Base-by-base conservation (phyloP, 1,284 basidiomycete genomes). In the Leccinum fuscescens region DNA sequence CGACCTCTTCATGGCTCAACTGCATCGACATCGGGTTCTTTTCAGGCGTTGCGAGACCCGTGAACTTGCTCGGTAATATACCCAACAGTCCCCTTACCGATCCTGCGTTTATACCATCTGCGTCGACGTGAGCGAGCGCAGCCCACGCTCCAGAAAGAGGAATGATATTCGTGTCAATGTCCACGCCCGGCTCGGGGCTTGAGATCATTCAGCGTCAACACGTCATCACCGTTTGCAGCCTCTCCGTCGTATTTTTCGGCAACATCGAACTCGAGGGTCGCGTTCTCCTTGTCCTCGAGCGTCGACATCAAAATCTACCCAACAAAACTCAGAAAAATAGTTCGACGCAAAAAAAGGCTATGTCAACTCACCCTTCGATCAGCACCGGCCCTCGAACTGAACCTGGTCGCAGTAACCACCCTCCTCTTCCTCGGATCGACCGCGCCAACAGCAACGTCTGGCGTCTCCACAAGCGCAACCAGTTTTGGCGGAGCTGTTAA, bases 21-120 rank as follows among this genome's bases (percentile, higher is more conserved):
- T 92, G 90, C 89, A 93, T 92, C 59, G 88, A 89, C 90, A 93
- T 93, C 12, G 91, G 91, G 67, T 93, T 93, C 82, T 92, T 91
- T 74, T 90, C 90, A 1, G 90, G 90, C 17, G 83, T 89, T 35
- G 90, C 89, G 31, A 93, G 77, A 1, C 90, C 90, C 22, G 78
- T 72, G 67, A 92, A 92, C 69, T 88, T 90, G 35, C 69, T 66
- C 1, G 89, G 89, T 24, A 90, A 69, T 15, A 75, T 64, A 0
- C 90, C 86, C 42, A 82, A 72, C 2, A 91, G 67, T 4, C 89
- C 89, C 66, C 81, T 83, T 9, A 83, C 74, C 9, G 73, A 76
- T 4, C 69, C 69, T 12, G 74, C 62, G 35, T 66, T 67, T 52
- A 76, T 75, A 1, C 67, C 65, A 9, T 80, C 72, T 22, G 82